Base-by-base conservation (phyloP, 2,329 filamentous ascomycete species). In the Fusarium euwallaceae region DNA sequence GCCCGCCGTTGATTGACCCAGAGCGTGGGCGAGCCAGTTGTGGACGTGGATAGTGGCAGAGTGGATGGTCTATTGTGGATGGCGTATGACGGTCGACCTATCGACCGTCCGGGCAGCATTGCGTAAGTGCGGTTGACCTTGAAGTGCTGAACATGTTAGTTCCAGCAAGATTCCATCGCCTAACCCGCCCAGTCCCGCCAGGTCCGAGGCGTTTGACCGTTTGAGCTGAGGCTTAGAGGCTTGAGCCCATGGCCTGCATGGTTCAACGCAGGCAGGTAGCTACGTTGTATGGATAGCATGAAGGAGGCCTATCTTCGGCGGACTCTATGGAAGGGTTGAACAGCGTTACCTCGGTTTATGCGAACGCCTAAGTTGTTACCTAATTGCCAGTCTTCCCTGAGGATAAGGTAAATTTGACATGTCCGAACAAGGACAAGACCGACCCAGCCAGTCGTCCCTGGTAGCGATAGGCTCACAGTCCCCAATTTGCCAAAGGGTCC, bases 61-160 rank as follows among this genome's bases (percentile, higher is more conserved):
- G 75, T 70, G 69, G 61, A 69, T 64, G 70, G 68, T 70, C 67
- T 69, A 69, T 69, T 74, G 70, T 67, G 74, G 67, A 67, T 70
- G 67, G 66, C 58, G 69, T 59, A 73, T 74, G 72, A 70, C 55
- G 70, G 37, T n/a, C 17, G 16, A 48, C 45, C 45, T 27, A 72
- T 74, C 17, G 48, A n/a, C 48, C 16, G 69, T 61, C 70, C 71
- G 56, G 73, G 48, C 64, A 69, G 56, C 45, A 67, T 77, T 77
- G 75, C 69, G 70, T 74, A 77, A 77, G 72, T 73, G 62, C 60
- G 24, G 48, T 43, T 73, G 41, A n/a, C 58, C 22, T 65, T 67
- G 24, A 65, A 58, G 58, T 61, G 68, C 27, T 43, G 61, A 58
- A 51, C 45, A 12, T 24, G 27, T 39, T 43, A 51, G 48, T 37